Conservation (phyloP, 1,284 basidiomycete genomes). For the Cutaneotrichosporon arboriforme region DNA sequence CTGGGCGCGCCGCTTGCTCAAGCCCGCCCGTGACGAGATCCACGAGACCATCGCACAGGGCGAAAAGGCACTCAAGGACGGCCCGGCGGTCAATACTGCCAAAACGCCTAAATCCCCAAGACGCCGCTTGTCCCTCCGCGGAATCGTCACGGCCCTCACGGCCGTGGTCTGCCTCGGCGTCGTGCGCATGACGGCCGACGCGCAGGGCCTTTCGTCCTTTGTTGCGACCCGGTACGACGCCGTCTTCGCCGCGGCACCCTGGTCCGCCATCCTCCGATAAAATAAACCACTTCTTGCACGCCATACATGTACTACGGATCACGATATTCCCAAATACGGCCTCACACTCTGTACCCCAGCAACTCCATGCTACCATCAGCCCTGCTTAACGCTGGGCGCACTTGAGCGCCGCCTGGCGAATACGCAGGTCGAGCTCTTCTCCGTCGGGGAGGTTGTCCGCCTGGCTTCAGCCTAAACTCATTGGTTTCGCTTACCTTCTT, state of each 20-base stretch:
- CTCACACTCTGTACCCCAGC: too few species aligned
- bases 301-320: constrained; percentile 2
- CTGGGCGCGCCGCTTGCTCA: constrained; percentile 25
- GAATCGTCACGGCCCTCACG: constrained; percentile 22
- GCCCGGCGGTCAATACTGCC: background rate
- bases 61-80: background rate
- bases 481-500: background rate
- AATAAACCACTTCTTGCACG: background rate
- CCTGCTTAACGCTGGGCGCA: too few species aligned
- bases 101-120: background rate
- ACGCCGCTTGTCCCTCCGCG: constrained; percentile 23
- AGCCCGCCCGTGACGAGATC: background rate
- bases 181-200: constrained; percentile 27
- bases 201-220: constrained; percentile 15
- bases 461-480: background rate
- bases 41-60: background rate
- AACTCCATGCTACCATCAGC: too few species aligned
- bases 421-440: background rate
- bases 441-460: background rate
- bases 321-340: background rate
- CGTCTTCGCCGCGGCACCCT: constrained; percentile 23
- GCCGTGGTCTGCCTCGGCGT: constrained; percentile 31
- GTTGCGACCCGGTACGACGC: constrained; percentile 31
- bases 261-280: constrained; percentile 16
- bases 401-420: too few species aligned